Percentiles rank a stretch among this genome's conserved stretches.
Evolutionary conservation across 2,329 filamentous ascomycete genomes (phyloP).

Genomic region (Talaromyces pinophilus): DNA sequence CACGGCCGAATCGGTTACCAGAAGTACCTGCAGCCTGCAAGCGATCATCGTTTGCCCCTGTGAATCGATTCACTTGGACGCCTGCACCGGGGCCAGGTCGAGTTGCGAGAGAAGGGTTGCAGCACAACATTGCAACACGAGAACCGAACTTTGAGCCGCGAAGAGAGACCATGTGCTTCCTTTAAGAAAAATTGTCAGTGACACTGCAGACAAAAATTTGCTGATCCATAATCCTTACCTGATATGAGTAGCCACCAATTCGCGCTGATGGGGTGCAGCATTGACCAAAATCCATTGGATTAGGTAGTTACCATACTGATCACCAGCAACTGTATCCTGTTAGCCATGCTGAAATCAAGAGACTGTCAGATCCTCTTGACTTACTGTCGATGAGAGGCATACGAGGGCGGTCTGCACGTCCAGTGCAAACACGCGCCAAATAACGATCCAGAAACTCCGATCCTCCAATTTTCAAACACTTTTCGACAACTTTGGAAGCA

Average conservation of each 20-base stretch:
- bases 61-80: constrained; percentile 60
- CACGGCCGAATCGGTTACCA: constrained; percentile 38
- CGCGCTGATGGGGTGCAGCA: constrained; percentile 81
- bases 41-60: constrained; percentile 53
- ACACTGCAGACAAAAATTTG: not conserved
- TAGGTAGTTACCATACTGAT: constrained; percentile 98
- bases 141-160: constrained; percentile 98
- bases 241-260: constrained; percentile 90
- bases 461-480: constrained; percentile 95
- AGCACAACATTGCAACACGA: constrained; percentile 97
- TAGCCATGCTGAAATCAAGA: constrained; percentile 18
- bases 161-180: constrained; percentile 98
- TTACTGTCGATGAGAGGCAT: constrained; percentile 93
- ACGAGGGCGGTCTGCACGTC: constrained; percentile 83
- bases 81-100: constrained; percentile 83
- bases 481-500: constrained; percentile 98
- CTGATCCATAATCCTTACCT: constrained; percentile 49
- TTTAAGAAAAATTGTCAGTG: constrained; percentile 26
- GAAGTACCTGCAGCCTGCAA: constrained; percentile 43
- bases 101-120: constrained; percentile 86
- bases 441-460: constrained; percentile 88
- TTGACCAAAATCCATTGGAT: constrained; percentile 96
- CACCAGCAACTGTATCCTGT: constrained; percentile 69
- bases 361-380: constrained; percentile 30
- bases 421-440: constrained; percentile 89